phyloP scores from a whole-genome alignment of 805 yeast species.

The Cyberlindnera bimundalis region DNA sequence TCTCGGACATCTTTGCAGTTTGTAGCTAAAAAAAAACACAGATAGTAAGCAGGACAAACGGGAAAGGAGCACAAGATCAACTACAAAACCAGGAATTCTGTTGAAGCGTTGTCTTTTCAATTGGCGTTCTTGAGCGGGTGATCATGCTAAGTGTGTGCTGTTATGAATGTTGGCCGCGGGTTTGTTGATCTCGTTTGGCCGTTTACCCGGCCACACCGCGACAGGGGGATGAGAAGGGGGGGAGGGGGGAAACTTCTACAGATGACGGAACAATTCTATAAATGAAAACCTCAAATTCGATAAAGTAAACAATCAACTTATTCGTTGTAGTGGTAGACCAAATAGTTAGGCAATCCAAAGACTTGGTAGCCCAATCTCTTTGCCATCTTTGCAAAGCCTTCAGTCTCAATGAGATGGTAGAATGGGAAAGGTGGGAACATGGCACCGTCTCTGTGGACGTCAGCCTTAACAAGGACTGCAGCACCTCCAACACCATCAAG shows the following conservation, averaged over 20 bases:
- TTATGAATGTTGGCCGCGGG: too few species aligned
- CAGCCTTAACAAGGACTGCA: conserved; percentile 92
- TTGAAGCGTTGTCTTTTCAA: too few species aligned
- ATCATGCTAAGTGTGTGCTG: too few species aligned
- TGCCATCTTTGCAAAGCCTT: conserved; percentile 98
- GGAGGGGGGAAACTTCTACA: neutral
- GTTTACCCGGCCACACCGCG: too few species aligned
- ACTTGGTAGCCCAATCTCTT: conserved; percentile 89
- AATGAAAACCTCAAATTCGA: too few species aligned
- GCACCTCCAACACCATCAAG: conserved; percentile 99
- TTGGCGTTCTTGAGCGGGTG: too few species aligned
- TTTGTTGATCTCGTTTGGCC: too few species aligned
- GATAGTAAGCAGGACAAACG: too few species aligned
- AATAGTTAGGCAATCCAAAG: conserved; percentile 89
- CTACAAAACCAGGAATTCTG: too few species aligned
- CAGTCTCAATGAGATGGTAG: conserved; percentile 94
- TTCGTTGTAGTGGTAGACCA: conserved; percentile 90
- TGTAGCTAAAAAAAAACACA: too few species aligned
- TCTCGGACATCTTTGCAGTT: conserved; percentile 1
- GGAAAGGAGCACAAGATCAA: too few species aligned
- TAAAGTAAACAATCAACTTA: conserved; percentile 22
- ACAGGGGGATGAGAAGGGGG: too few species aligned
- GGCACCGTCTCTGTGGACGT: conserved; percentile 98
- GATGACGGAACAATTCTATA: neutral
- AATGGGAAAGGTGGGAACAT: conserved; percentile 99